Percentiles rank a stretch among this genome's conserved stretches.
Evolutionary conservation across 2,329 filamentous ascomycete species (phyloP).

Genomic region (Exophiala calicioides): DNA sequence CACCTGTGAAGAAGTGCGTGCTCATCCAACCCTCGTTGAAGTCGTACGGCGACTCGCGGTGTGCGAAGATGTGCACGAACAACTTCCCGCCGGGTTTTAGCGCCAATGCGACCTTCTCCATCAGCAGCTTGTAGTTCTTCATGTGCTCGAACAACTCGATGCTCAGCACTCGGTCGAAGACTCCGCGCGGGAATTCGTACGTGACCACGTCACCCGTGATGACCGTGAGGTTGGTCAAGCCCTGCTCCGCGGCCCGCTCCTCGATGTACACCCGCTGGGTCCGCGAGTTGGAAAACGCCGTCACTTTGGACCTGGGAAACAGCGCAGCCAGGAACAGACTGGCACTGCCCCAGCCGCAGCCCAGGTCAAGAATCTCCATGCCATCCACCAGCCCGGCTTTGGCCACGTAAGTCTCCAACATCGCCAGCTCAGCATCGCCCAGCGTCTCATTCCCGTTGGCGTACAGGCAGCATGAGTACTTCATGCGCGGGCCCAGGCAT

Average conservation of each 20-base stretch:
- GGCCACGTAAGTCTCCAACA: slow-evolving; percentile 64
- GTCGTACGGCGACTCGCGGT: slow-evolving; percentile 67
- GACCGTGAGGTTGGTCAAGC: slow-evolving; percentile 61
- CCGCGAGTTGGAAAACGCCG: slow-evolving; percentile 68
- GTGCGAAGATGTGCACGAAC: slow-evolving; percentile 69
- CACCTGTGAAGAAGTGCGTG: slow-evolving; percentile 70
- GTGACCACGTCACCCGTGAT: slow-evolving; percentile 68
- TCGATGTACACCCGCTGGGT: slow-evolving; percentile 71
- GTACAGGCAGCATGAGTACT: slow-evolving; percentile 70
- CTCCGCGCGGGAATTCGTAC: slow-evolving; percentile 61
- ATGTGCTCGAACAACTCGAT: slow-evolving; percentile 76
- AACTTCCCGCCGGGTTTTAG: slow-evolving; percentile 67
- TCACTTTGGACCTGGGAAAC: slow-evolving; percentile 63
- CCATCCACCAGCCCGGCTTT: slow-evolving; percentile 62
- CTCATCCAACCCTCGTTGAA: slow-evolving; percentile 75
- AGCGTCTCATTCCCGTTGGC: slow-evolving; percentile 63
- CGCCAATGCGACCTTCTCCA: slow-evolving; percentile 62
- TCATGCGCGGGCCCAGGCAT: slow-evolving; percentile 68
- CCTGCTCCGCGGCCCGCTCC: slow-evolving; percentile 55
- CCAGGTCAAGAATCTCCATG: slow-evolving; percentile 63
- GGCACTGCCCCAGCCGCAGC: slow-evolving; percentile 43
- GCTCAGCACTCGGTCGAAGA: slow-evolving; percentile 66
- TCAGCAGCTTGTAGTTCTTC: slow-evolving; percentile 71
- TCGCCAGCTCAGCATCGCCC: slow-evolving; percentile 65
- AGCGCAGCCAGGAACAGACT: slow-evolving; percentile 61